These are phyloP conservation scores for Microdochium bolleyi DNA, from an alignment of 2,329 filamentous ascomycete genomes.

Conservation along the genomic window DNA sequence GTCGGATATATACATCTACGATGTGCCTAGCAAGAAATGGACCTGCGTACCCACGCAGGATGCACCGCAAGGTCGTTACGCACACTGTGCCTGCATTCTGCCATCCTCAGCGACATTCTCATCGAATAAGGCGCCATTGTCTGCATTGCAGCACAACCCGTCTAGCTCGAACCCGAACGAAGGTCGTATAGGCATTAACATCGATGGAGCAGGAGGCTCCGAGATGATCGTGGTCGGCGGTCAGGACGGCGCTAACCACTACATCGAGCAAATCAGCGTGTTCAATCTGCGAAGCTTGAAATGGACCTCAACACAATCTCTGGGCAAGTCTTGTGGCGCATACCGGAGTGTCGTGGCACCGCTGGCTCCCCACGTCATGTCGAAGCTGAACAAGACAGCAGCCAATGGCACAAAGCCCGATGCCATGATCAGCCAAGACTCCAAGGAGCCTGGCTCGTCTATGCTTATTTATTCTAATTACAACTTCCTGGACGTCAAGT, in stretches of 20 bases:
- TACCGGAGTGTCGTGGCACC: conserved; percentile 94
- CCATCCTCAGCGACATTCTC: conserved; percentile 83
- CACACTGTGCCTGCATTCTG: conserved; percentile 88
- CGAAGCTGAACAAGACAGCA: conserved; percentile 58
- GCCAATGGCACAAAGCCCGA: conserved; percentile 31
- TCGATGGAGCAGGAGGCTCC: conserved; percentile 85
- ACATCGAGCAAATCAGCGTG: conserved; percentile 97
- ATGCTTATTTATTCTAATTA: conserved; percentile 99
- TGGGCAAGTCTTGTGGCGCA: conserved; percentile 90
- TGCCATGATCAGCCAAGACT: conserved; percentile 42
- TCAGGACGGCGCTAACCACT: conserved; percentile 95
- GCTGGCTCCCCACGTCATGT: conserved; percentile 56
- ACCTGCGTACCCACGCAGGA: conserved; percentile 75
- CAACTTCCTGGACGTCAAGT: conserved; percentile 94
- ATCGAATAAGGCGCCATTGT: conserved; percentile 74
- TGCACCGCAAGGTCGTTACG: conserved; percentile 86
- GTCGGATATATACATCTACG: conserved; percentile 96
- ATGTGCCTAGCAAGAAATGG: conserved; percentile 77
- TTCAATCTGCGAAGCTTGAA: conserved; percentile 93
- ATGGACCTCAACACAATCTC: conserved; percentile 82
- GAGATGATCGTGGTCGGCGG: conserved; percentile 97
- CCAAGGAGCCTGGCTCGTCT: conserved; percentile 51
- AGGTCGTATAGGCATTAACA: conserved; percentile 76
- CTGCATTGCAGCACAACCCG: conserved; percentile 84
- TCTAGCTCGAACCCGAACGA: conserved; percentile 77